Evolutionary conservation across 2,329 filamentous ascomycete genomes (phyloP), one percentile per base, ranked within the genome.

Genomic region (Stachybotrys chlorohalonatus): DNA sequence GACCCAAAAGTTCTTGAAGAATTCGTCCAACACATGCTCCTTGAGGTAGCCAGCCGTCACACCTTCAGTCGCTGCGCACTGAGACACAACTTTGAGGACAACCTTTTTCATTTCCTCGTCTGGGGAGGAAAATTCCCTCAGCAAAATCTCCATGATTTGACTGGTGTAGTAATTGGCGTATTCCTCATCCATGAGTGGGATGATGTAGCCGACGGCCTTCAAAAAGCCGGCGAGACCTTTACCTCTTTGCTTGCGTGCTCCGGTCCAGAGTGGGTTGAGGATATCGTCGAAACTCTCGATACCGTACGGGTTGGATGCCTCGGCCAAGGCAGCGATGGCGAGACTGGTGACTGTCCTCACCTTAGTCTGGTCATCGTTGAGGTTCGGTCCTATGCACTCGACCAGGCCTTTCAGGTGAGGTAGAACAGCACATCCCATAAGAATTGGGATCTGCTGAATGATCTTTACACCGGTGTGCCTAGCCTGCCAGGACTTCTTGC

Each of bases 71-170:
- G 87, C 87, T 7, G 94, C 90, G 67, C 94, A 97, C 67, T 99
- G 94, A 16, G 92, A 96, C 15, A 99, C 85, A 31, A 99, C 94
- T 73, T 97, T 97, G 56, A 99, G 76, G 7, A 99, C 94, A 1
- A 99, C 94, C 76, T 99, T 99, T 75, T 97, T 99, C 94, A 99
- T 99, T 72, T 99, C 94, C 71, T 99, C 94, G 61, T 99, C 94
- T 0, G 94, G 94, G 1, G 93, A 96, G 7, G 91, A 89, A 66
- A 99, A 99, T 68, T 99, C 94, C 64, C 94, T 85, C 32, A 97
- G 83, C 13, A 99, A 76, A 64, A 97, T 97, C 71, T 97, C 94
- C 93, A 99, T 97, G 65, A 99, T 96, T 71, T 99, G 92, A 62
- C 86, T 90, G 8, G 94, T 97, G 67, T 99, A 99, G 75, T 99